Evolutionary conservation across 2,329 filamentous ascomycete species (phyloP), one percentile per base, ranked within the genome.

Genomic region (Knoxdaviesia capensis): DNA sequence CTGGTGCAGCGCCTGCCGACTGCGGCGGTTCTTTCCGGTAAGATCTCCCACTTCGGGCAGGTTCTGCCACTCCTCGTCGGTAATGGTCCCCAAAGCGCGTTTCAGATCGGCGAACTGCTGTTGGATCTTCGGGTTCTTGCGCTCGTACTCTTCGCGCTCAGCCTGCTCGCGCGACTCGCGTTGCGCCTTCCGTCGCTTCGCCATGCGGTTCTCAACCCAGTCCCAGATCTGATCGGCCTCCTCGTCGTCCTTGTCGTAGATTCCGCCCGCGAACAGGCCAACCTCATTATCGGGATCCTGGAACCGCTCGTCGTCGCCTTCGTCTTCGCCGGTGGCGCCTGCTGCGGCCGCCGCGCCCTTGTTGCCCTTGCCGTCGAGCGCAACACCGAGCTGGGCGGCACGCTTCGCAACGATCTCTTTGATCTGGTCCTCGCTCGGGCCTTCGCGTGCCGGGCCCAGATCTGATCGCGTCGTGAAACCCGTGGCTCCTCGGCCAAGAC

Each of bases 391-490:
- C 54, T 83, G 76, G 44, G 84, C 82, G 6, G 90, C 88, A 52
- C 92, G 79, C 61, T 94, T 94, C 40, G 87, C 87, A 51, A 98
- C 80, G 47, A 85, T 87, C 59, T 94, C 90, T 59, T 96, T 94
- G 63, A 98, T 94, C 62, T 96, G 88, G 57, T 98, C 90, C 53
- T 94, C 88, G 46, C 83, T 94, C 40, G 90, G 90, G 10, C 90
- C 90, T 64, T 94, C 88, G 53, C 88, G 75, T 45, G 88, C 88
- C 41, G 92, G 90, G 44, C 92, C 90, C 44, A 98, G 69, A 70
- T 98, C 90, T 44, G 88, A 96, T 53, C 92, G 77, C 36, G 90
- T 98, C 10, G 90, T 96, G 64, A 98, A 98, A 46, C 92, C 90
- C 6, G 90, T 98, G 28, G 92, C 92, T 63, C 90, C 90, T 69